Percentiles rank a stretch among this genome's conserved stretches.
Evolutionary conservation across 129 eudicot species (phyloP).

Genomic region (Kitagawia praeruptora): DNA sequence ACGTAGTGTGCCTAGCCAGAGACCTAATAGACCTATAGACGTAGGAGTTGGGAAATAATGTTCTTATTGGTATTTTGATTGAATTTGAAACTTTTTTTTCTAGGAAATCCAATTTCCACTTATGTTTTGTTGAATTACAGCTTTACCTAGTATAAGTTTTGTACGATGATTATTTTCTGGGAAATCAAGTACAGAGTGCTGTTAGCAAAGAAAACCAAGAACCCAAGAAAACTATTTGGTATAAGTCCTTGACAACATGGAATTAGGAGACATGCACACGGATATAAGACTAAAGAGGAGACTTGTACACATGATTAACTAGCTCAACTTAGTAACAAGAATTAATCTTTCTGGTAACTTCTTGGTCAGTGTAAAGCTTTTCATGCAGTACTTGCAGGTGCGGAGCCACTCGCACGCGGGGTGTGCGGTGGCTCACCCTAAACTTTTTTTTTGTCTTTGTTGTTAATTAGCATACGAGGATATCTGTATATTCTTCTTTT

Average conservation of each 20-base stretch:
- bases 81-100: not conserved
- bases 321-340: not conserved
- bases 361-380: not conserved
- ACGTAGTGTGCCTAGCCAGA: not conserved
- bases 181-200: no score
- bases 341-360: not conserved
- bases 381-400: not conserved
- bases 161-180: not conserved
- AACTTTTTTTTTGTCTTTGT: no score
- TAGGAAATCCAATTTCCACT: not conserved
- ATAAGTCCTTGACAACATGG: not conserved
- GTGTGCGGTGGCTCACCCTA: no score
- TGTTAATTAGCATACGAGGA: no score
- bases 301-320: not conserved
- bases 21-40: not conserved
- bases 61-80: not conserved
- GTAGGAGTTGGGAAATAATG: no score
- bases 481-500: no score
- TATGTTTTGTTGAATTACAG: not conserved
- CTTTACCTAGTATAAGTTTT: not conserved
- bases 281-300: not conserved
- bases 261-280: not conserved
- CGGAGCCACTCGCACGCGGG: no score
- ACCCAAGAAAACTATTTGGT: not conserved
- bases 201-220: not conserved